Conservation (phyloP, 805 yeast species). For the Barnettozyma siamensis region DNA sequence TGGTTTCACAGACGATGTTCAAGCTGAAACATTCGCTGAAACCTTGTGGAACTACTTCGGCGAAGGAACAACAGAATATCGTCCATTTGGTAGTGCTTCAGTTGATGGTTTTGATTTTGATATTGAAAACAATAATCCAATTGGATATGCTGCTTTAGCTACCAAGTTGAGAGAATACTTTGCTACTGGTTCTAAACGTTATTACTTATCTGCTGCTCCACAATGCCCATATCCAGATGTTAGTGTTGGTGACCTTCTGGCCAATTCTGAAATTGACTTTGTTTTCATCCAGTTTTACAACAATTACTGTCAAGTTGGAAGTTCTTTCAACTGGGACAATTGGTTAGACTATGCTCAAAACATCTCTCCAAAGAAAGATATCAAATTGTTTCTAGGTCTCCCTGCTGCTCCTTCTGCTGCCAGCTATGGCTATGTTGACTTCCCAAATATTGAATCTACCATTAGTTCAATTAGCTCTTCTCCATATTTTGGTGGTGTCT, state of each 20-base stretch:
- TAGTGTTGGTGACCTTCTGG: slow-evolving; percentile 51
- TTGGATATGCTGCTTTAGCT: slow-evolving; percentile 66
- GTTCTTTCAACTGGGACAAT: slow-evolving; percentile 60
- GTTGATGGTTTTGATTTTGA: slow-evolving; percentile 95
- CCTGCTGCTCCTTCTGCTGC: slow-evolving; percentile 62
- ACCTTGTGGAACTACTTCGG: slow-evolving; percentile 61
- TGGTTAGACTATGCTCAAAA: slow-evolving; percentile 63
- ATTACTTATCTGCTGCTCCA: slow-evolving; percentile 85
- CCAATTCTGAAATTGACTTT: slow-evolving; percentile 63
- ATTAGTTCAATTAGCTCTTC: slow-evolving; percentile 71
- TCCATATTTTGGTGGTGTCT: slow-evolving; percentile 78
- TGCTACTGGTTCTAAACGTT: slow-evolving; percentile 49
- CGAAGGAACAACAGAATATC: slow-evolving; percentile 50
- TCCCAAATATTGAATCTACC: slow-evolving; percentile 33
- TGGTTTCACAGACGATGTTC: slow-evolving; percentile 78
- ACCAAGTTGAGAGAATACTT: slow-evolving; percentile 46
- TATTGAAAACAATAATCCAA: slow-evolving; percentile 58
- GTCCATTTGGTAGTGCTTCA: slow-evolving; percentile 63
- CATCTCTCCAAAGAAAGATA: slow-evolving; percentile 59
- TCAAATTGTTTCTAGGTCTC: slow-evolving; percentile 68
- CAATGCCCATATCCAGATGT: slow-evolving; percentile 89
- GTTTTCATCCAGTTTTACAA: slow-evolving; percentile 88
- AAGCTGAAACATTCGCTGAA: slow-evolving; percentile 59
- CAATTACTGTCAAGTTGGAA: slow-evolving; percentile 61
- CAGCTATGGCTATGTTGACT: slow-evolving; percentile 52